A percentile compares a stretch with the other conserved stretches of the same genome.
Conservation (phyloP, 257 asterid species). For the Lycium barbarum region DNA sequence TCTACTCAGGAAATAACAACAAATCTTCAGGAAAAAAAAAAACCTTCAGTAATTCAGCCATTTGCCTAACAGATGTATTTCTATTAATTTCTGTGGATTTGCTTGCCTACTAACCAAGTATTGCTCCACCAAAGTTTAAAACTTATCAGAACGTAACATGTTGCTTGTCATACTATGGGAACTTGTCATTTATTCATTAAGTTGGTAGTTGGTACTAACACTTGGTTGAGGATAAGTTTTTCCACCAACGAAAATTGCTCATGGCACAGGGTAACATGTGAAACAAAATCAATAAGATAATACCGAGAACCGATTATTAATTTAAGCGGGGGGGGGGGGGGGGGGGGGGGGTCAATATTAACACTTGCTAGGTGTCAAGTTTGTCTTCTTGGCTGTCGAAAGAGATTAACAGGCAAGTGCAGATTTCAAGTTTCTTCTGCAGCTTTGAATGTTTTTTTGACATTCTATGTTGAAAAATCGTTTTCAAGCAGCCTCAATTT, state of each 20-base stretch:
- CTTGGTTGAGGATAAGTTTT: background rate
- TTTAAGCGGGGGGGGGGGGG: background rate
- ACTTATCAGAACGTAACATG: background rate
- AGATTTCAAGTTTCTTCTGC: background rate
- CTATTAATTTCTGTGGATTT: background rate
- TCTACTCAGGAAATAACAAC: too few relatives aligned
- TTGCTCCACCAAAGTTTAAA: background rate
- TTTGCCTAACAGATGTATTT: background rate
- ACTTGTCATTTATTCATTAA: background rate
- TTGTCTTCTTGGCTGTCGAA: background rate
- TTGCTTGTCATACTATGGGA: background rate
- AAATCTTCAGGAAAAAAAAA: too few relatives aligned
- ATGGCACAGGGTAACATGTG: background rate
- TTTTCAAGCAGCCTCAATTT: background rate
- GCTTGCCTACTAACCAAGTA: background rate
- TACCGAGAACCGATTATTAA: background rate
- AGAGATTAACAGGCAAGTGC: background rate
- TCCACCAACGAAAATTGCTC: background rate
- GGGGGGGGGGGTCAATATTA: background rate
- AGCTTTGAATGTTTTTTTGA: background rate
- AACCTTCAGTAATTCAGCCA: too few relatives aligned
- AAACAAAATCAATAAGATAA: background rate
- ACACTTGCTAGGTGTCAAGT: background rate
- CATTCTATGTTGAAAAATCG: background rate
- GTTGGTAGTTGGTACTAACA: background rate